phyloP scores from a whole-genome alignment of 306 rosid genomes.

The Arachis hypogaea region DNA sequence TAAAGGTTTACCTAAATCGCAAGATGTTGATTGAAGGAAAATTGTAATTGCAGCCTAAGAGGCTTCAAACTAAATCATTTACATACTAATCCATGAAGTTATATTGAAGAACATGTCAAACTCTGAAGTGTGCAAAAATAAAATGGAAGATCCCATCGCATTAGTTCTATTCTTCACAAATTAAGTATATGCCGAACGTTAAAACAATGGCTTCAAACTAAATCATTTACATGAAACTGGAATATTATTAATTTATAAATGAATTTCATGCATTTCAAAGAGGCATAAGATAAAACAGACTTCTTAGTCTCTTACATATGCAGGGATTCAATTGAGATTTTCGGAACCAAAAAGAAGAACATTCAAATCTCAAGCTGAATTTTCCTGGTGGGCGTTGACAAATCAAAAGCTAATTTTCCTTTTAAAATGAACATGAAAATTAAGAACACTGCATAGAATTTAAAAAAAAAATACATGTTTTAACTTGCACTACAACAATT shows the following conservation, averaged over 20 bases:
- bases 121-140: background rate
- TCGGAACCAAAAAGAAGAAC: background rate
- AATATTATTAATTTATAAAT: constrained; percentile 22
- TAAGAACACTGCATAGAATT: background rate
- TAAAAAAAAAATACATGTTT: background rate
- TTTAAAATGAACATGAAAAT: no score
- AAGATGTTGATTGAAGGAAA: background rate
- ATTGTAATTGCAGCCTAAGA: background rate
- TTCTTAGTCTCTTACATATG: background rate
- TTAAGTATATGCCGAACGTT: background rate
- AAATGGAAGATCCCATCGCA: background rate
- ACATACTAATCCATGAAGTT: background rate
- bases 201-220: background rate
- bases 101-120: background rate
- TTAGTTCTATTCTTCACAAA: background rate
- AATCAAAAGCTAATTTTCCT: no score
- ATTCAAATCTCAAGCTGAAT: background rate
- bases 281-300: background rate
- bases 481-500: background rate
- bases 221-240: background rate
- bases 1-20: background rate
- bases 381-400: no score
- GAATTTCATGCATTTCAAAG: background rate
- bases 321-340: background rate
- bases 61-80: constrained; percentile 9